A percentile compares a stretch with the other conserved stretches of the same genome.
Evolutionary conservation across 257 asterid genomes (phyloP).

Genomic region (Lantana camara): DNA sequence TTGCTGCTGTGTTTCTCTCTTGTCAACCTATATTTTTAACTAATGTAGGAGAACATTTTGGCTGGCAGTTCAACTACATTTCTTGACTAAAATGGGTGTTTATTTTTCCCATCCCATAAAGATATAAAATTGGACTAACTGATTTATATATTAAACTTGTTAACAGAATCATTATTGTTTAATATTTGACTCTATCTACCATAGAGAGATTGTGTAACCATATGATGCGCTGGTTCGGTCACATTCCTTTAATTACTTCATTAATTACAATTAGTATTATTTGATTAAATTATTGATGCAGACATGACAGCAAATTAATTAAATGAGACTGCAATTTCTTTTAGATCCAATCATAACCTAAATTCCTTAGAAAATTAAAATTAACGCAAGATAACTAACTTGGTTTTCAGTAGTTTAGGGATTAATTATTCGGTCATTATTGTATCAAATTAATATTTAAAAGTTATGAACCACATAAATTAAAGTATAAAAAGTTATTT

Average conservation of each 20-base stretch:
- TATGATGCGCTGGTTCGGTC: constrained; percentile 2
- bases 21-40: neutral
- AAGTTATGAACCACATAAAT: too few species aligned
- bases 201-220: constrained; percentile 1
- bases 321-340: neutral
- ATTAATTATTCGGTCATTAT: too few species aligned
- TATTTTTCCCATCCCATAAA: neutral
- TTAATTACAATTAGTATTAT: neutral
- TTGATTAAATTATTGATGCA: neutral
- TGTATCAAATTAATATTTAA: too few species aligned
- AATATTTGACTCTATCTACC: constrained; percentile 18
- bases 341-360: too few species aligned
- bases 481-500: too few species aligned
- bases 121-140: constrained; percentile 18
- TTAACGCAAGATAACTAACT: too few species aligned
- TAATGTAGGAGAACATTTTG: neutral
- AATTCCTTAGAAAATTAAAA: too few species aligned
- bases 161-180: neutral
- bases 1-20: too few species aligned
- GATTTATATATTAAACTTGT: neutral
- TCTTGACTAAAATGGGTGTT: neutral
- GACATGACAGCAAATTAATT: constrained; percentile 5
- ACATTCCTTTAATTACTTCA: neutral
- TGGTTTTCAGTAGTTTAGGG: too few species aligned
- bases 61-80: constrained; percentile 22